Evolutionary conservation across 2,329 filamentous ascomycete genomes (phyloP), one percentile per base, ranked within the genome.

Genomic region (Epichloe sp.): DNA sequence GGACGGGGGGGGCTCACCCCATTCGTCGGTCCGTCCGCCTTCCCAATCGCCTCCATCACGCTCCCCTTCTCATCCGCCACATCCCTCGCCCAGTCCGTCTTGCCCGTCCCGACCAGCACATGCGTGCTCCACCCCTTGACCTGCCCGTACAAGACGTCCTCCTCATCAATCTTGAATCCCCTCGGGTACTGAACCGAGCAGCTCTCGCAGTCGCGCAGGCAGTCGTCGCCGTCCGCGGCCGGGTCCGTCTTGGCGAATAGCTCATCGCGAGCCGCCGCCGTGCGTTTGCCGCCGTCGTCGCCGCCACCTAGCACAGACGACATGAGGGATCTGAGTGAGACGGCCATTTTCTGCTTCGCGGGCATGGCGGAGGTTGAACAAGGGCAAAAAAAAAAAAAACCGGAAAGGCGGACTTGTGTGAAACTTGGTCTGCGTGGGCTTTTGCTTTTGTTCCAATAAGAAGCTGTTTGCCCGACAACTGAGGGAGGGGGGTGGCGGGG

Each of bases 1-100:
- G 26, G 23, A 23, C 23, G 23, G 19, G 19, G 19, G 19, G 19
- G 19, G 19, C 23, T 64, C 69, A 88, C 85, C 52, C 86, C 86
- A 56, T 86, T 87, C 26, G 66, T 75, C 1, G 83, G 83, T 63
- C 75, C 76, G 11, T 73, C 70, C 1, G 75, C 73, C 50, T 71
- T 71, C 14, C 69, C 77, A 58, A 90, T 77, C 2, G 85, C 86
- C 70, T 88, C 75, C 86, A 91, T 91, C 35, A 91, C 77, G 63
- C 84, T 88, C 5, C 5, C 85, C 67, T 86, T 83, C 73, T 97
- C 93, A 63, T 97, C 86, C 52, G 79, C 81, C 44, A 95, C 87
- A 70, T 95, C 85, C 54, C 87, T 72, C 62, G 91, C 85, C 93
- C 93, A 98, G 68, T 98, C 93, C 26, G 83, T 78, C 78, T 96